Conservation (phyloP, 164 flowering plant species). For the Kalanchoe fedtschenkoi region DNA sequence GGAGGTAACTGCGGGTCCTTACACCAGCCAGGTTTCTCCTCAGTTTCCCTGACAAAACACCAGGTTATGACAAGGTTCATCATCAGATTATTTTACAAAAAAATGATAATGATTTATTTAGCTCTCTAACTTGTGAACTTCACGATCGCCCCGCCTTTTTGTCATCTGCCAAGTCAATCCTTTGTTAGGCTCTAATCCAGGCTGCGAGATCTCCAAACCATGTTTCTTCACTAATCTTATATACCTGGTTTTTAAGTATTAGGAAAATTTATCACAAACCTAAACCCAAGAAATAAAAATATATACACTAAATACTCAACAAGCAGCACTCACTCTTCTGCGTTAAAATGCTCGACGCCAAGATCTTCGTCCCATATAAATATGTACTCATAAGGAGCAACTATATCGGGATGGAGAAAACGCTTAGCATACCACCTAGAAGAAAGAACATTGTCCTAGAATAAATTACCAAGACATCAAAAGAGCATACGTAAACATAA, state of each 20-base stretch:
- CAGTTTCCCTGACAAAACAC: conserved; percentile 40
- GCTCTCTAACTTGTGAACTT: conserved; percentile 89
- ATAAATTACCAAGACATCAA: not conserved
- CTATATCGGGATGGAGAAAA: conserved; percentile 4
- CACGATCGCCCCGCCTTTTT: conserved; percentile 56
- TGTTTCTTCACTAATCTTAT: conserved; percentile 65
- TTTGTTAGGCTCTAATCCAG: conserved; percentile 70
- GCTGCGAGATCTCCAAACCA: conserved; percentile 89
- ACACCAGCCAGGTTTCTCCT: conserved; percentile 82
- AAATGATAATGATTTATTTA: not conserved
- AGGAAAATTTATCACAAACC: not conserved
- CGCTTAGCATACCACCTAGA: conserved; percentile 5
- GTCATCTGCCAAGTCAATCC: conserved; percentile 88
- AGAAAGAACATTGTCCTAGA: not conserved
- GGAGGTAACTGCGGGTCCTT: conserved; percentile 72
- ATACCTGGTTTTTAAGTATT: conserved; percentile 35
- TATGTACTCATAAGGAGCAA: conserved; percentile 5
- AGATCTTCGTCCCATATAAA: conserved; percentile 5
- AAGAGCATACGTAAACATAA: not conserved
- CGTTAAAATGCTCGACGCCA: conserved; percentile 1
- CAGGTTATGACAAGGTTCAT: not conserved
- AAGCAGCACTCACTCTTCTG: conserved; percentile 5
- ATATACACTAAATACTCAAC: not conserved
- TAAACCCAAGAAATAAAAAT: not conserved
- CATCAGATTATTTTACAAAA: not conserved